Percentiles rank a stretch among this genome's conserved stretches.
Evolutionary conservation across 495 filamentous ascomycete genomes (phyloP).

Genomic region (Talaromyces liani): DNA sequence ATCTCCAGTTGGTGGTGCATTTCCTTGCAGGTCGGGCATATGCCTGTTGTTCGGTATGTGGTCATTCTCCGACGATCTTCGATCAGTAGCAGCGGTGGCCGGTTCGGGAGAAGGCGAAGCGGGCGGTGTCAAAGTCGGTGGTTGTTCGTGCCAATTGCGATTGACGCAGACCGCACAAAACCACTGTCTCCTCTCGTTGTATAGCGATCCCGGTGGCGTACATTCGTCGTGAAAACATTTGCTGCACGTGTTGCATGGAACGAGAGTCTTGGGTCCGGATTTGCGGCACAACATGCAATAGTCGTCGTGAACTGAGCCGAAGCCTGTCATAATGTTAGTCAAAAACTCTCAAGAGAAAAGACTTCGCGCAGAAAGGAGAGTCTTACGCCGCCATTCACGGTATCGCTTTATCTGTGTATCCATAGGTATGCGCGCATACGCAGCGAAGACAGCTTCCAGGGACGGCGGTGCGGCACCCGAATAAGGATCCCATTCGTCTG

Average conservation of each 20-base stretch:
- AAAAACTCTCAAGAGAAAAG: background rate
- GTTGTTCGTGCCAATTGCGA: conserved; percentile 11
- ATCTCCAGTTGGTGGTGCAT: background rate
- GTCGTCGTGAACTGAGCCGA: conserved; percentile 4
- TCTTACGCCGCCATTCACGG: conserved; percentile 7
- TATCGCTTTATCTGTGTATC: background rate
- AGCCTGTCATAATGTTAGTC: background rate
- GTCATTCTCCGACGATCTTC: background rate
- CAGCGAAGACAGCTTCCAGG: background rate
- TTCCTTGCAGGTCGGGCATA: background rate
- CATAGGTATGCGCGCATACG: conserved; percentile 7
- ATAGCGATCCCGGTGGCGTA: conserved; percentile 4
- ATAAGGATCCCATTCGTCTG: conserved; percentile 1
- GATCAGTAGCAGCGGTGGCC: background rate
- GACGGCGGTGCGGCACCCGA: conserved; percentile 1
- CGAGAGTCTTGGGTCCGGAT: conserved; percentile 3
- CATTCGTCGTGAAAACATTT: conserved; percentile 10
- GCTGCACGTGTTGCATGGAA: conserved; percentile 11
- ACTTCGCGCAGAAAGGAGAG: background rate
- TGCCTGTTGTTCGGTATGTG: background rate
- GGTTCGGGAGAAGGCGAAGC: conserved; percentile 7
- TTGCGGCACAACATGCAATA: conserved; percentile 10
- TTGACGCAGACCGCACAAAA: conserved; percentile 11
- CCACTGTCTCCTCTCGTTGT: conserved; percentile 5
- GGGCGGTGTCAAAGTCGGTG: conserved; percentile 12